A percentile compares a stretch with the other conserved stretches of the same genome.
Conservation (phyloP, 192 early-diverging fungal species). For the Backusella morwellensis region DNA sequence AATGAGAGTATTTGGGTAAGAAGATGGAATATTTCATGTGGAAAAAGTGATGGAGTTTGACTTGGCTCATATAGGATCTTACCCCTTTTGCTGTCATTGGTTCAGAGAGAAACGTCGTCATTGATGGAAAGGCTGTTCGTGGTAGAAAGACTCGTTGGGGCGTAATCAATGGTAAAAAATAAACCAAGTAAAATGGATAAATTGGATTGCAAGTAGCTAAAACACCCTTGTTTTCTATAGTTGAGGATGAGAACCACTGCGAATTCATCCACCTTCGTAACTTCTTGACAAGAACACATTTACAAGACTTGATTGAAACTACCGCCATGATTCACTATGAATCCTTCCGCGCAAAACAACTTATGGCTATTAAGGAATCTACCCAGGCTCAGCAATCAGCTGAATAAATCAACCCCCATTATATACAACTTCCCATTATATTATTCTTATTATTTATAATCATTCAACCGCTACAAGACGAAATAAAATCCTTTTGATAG, state of each 20-base stretch:
- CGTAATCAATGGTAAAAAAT: conserved; percentile 71
- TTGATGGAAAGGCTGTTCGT: conserved; percentile 87
- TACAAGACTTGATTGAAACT: conserved; percentile 93
- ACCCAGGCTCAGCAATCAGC: conserved; percentile 30
- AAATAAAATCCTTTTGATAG: conserved; percentile 1
- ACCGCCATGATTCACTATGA: conserved; percentile 94
- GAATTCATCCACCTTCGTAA: conserved; percentile 95
- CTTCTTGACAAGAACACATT: conserved; percentile 82
- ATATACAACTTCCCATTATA: background rate
- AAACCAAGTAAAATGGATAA: background rate
- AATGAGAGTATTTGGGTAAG: conserved; percentile 71
- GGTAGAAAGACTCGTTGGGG: conserved; percentile 91
- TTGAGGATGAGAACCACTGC: conserved; percentile 92
- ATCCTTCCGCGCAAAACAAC: conserved; percentile 79
- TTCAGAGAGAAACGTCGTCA: conserved; percentile 83
- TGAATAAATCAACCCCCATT: background rate
- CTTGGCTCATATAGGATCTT: conserved; percentile 55
- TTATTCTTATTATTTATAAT: conserved; percentile 4
- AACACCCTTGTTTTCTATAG: conserved; percentile 70
- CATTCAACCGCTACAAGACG: background rate
- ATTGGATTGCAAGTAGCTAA: background rate
- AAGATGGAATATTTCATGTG: background rate
- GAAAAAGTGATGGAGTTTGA: background rate
- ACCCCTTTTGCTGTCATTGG: conserved; percentile 96
- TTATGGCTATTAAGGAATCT: conserved; percentile 54